These are phyloP conservation scores for Teratosphaeria gauchensis DNA, from an alignment of 2,329 filamentous ascomycete species.

Conservation along the genomic window DNA sequence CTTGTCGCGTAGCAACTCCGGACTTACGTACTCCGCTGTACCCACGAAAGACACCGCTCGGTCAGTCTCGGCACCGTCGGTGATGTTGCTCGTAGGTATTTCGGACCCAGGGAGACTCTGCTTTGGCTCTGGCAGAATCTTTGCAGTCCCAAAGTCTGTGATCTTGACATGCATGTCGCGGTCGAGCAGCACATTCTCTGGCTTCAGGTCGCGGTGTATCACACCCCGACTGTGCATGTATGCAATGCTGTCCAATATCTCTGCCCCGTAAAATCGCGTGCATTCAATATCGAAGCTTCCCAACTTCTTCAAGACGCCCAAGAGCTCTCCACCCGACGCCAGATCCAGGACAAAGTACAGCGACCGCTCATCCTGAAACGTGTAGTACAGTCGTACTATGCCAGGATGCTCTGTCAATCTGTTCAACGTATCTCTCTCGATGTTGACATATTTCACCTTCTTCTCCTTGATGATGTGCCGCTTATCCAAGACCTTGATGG, in stretches of 20 bases:
- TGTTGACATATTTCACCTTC: constrained; percentile 99
- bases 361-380: constrained; percentile 92
- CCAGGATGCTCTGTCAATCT: constrained; percentile 92
- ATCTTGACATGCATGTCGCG: constrained; percentile 97
- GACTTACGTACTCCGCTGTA: constrained; percentile 95
- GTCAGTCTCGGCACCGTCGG: constrained; percentile 54
- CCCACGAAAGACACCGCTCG: constrained; percentile 92
- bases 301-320: constrained; percentile 89
- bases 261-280: constrained; percentile 84
- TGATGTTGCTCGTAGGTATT: constrained; percentile 36
- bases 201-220: constrained; percentile 93
- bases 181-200: constrained; percentile 91
- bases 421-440: constrained; percentile 96
- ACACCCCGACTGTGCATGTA: constrained; percentile 97
- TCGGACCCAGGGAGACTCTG: constrained; percentile 7
- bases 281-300: constrained; percentile 93
- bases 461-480: constrained; percentile 99
- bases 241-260: constrained; percentile 91
- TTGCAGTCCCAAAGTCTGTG: constrained; percentile 97
- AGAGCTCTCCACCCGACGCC: constrained; percentile 80
- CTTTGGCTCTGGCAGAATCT: constrained; percentile 58
- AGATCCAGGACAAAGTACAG: constrained; percentile 95
- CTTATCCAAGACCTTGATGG: constrained; percentile 96
- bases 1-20: constrained; percentile 92
- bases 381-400: constrained; percentile 94